A percentile compares a stretch with the other conserved stretches of the same genome.
phyloP scores from a whole-genome alignment of 768 basidiomycete genomes.

The Amanita brunnescens region DNA sequence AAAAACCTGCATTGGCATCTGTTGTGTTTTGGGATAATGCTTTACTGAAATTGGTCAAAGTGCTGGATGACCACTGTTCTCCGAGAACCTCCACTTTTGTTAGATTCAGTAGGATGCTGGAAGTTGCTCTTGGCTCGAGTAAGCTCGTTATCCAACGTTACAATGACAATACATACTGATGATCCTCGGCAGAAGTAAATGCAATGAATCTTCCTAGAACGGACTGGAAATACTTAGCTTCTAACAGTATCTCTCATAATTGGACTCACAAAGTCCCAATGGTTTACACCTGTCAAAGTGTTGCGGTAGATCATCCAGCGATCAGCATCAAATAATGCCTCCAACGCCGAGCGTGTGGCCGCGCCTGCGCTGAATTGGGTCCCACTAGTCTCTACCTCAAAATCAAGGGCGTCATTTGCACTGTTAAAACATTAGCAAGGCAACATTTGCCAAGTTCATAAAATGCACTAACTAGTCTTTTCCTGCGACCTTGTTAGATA shows the following conservation, averaged over 20 bases:
- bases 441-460: not conserved
- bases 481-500: conserved; percentile 16
- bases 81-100: conserved; percentile 43
- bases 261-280: conserved; percentile 63
- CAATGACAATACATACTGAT: conserved; percentile 21
- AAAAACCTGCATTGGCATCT: conserved; percentile 44
- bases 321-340: conserved; percentile 47
- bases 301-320: conserved; percentile 68
- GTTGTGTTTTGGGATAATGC: conserved; percentile 26
- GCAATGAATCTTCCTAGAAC: conserved; percentile 56
- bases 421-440: conserved; percentile 19
- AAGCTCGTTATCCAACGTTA: not conserved
- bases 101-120: conserved; percentile 48
- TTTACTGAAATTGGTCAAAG: conserved; percentile 29
- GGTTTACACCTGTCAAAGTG: conserved; percentile 41
- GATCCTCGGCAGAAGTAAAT: conserved; percentile 45
- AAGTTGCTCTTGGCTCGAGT: conserved; percentile 37
- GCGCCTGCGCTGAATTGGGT: conserved; percentile 45
- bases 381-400: conserved; percentile 52
- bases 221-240: conserved; percentile 31
- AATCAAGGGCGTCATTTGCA: conserved; percentile 50
- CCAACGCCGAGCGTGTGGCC: conserved; percentile 38
- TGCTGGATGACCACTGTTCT: conserved; percentile 38
- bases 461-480: conserved; percentile 32
- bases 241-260: not conserved